Base-by-base conservation (phyloP, 371 early-diverging fungal species). In the Rhizopus arrhizus region DNA sequence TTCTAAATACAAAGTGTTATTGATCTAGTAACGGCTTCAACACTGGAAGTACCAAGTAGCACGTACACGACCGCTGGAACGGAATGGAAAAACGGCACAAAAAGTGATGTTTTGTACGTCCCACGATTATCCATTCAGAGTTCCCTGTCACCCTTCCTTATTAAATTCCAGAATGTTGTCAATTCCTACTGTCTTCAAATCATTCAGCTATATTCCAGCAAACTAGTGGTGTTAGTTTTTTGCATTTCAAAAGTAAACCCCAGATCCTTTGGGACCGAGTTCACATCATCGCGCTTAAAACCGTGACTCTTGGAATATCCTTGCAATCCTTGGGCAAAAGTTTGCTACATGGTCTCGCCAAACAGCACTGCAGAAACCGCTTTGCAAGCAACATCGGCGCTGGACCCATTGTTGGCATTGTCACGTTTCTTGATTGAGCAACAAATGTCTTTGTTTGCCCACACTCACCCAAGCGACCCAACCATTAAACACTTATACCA, bases 1-100 rank as follows among this genome's bases (percentile, higher is more conserved):
- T 59, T 48, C 38, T 59, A 28, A 48, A 47, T 33, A 35, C 35
- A 34, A 59, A 15, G 31, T 12, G 59, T 59, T 49, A 49, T 59
- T 33, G 51, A 50, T 40, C 32, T 35, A 38, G 53, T 53, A 29
- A 49, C 59, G 12, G 29, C 31, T 3, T 40, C 40, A 3, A 38
- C 50, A 50, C 38, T 59, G 51, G 50, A 36, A 22, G 51, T 59
- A 35, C 51, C 59, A 41, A 38, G 12, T 7, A 50, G 49, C 28
- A 50, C 51, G 28, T 50, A 50, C 41, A 42, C 38, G 16, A 38
- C 38, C 9, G 51, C 51, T 12, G 59, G 38, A 29, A 22, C 59
- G 16, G 59, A 59, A 51, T 50, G 50, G 59, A 34, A 40, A 11
- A 41, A 34, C 32, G 50, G 52, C 35, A 35, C 36, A 9, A 33